phyloP scores from a whole-genome alignment of 495 filamentous ascomycete species.

The Annulohypoxylon maeteangense region DNA sequence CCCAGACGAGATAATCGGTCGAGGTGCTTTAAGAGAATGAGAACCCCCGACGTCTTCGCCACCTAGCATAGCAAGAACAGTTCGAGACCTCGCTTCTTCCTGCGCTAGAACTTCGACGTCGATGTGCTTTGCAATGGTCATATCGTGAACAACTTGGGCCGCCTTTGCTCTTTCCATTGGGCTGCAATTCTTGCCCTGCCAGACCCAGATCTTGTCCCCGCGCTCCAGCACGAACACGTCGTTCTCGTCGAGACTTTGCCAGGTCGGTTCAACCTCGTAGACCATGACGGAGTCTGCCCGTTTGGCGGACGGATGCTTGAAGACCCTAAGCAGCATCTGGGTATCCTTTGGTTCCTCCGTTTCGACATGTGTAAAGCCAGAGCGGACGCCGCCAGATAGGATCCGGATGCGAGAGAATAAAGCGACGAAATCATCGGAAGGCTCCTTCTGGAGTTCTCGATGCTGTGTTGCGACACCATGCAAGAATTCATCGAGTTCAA shows the following conservation, averaged over 20 bases:
- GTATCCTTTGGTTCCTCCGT: constrained; percentile 52
- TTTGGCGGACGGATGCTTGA: constrained; percentile 61
- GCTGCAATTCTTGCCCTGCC: constrained; percentile 70
- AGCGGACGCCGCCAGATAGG: constrained; percentile 66
- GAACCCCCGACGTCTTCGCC: constrained; percentile 54
- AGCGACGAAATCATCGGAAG: constrained; percentile 65
- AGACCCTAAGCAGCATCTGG: constrained; percentile 65
- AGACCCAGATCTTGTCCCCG: constrained; percentile 70
- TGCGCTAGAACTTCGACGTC: constrained; percentile 71
- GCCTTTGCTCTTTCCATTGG: constrained; percentile 74
- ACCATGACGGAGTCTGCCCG: constrained; percentile 62
- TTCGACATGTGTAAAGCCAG: constrained; percentile 70
- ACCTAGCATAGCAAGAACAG: constrained; percentile 65
- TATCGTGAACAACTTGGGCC: constrained; percentile 69
- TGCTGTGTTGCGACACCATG: constrained; percentile 68
- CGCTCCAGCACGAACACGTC: constrained; percentile 71
- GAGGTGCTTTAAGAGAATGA: constrained; percentile 49
- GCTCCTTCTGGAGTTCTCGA: constrained; percentile 65
- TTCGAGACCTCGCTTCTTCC: constrained; percentile 61
- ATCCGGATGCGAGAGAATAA: constrained; percentile 67
- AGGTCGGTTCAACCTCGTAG: constrained; percentile 70
- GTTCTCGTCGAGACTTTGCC: constrained; percentile 67
- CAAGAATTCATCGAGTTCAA: constrained; percentile 72
- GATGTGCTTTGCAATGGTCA: constrained; percentile 68
- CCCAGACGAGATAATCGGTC: constrained; percentile 51